Base-by-base conservation (phyloP, 1,139 yeast genomes). In the Casaregolazyma suthepensis region DNA sequence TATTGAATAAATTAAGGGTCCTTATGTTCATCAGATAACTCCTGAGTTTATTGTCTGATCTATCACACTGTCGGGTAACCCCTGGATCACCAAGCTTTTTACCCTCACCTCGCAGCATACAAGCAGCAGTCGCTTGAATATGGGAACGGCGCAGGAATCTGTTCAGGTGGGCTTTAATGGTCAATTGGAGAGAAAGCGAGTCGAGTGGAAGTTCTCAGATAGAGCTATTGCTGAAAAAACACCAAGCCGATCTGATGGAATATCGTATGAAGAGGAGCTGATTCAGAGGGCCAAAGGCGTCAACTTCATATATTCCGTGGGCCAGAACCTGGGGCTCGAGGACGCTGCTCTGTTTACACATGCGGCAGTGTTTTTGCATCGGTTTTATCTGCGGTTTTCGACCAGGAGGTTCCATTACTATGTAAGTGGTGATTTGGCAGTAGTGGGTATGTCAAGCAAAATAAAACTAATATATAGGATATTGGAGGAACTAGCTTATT, bases 401-500 rank as follows among this genome's bases (percentile, higher is more conserved):
- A 58, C 77, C 46, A 66, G 66, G 47, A 64, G 66, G 43, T 69
- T 67, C 58, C 82, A 78, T 57, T 67, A 67, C 50, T 75, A 71
- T 55, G 56, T 48, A 44, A 44, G 52, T 48, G 10, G 10, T 4
- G 46, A 43, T 13, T 44, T 23, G 13, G 18, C 17, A 19, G 5
- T 10, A 12, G 12, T n/a, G n/a, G n/a, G n/a, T 45, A 3, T 18
- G 5, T 12, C 18, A 20, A 3, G 19, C 26, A 20, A 18, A 63
- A 40, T 43, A 20, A 17, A 19, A 20, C 44, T 54, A 35, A 46
- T 46, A 19, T 29, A 1, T 43, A 50, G 51, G 61, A 78, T 53
- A 70, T 75, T 31, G 82, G 75, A 0, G 81, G 80, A 0, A 73
- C 81, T 1, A 67, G 77, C 37, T 59, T 79, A 31, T 78, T 79